Percentiles rank a stretch among this genome's conserved stretches.
Conservation (phyloP, 257 asterid genomes). For the Sherardia arvensis region DNA sequence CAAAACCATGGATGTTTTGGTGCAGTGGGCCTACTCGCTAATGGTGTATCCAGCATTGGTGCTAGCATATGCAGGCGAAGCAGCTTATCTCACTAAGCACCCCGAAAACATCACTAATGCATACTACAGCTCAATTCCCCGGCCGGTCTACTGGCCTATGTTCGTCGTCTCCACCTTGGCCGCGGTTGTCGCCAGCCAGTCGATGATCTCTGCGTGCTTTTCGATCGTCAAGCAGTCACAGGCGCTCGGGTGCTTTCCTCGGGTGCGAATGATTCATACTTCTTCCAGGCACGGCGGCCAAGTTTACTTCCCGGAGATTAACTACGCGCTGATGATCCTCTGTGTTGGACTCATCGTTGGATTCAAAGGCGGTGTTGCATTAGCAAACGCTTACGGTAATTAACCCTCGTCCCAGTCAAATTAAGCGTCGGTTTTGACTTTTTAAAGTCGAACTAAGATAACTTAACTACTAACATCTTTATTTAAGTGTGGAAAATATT, state of each 20-base stretch:
- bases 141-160: conserved; percentile 64
- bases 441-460: no score
- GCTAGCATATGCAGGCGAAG: conserved; percentile 57
- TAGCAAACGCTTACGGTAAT: conserved; percentile 56
- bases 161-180: conserved; percentile 48
- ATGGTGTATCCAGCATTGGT: conserved; percentile 58
- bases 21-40: conserved; percentile 52
- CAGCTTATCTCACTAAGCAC: conserved; percentile 47
- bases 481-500: no score
- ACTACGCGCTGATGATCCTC: conserved; percentile 34
- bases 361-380: conserved; percentile 47
- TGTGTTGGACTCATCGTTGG: conserved; percentile 35
- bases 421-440: no score
- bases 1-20: no score
- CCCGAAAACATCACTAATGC: conserved; percentile 45
- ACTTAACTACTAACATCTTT: no score
- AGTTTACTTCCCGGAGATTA: conserved; percentile 67
- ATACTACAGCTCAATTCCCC: conserved; percentile 52
- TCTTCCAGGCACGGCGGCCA: conserved; percentile 55
- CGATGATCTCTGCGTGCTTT: conserved; percentile 64
- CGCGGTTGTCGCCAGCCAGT: conserved; percentile 55
- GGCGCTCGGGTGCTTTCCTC: conserved; percentile 57
- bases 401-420: no score
- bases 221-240: conserved; percentile 62
- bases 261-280: conserved; percentile 53